Base-by-base conservation (phyloP, 164 flowering plant species). In the Dillenia turbinata region DNA sequence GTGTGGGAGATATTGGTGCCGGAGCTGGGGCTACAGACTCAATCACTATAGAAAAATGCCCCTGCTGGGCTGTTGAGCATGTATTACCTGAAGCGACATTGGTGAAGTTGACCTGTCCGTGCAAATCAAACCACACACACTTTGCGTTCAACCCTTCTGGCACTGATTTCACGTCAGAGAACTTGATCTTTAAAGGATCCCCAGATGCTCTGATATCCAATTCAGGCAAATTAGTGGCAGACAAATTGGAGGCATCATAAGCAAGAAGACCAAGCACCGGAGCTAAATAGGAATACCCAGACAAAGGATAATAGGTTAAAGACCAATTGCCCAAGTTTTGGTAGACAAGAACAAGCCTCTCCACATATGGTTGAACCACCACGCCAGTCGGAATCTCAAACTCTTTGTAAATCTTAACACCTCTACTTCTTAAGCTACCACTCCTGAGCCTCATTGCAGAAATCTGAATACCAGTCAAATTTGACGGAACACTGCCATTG, bases 191-290 rank as follows among this genome's bases (percentile, higher is more conserved):
- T 45, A 93, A 83, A 59, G 88, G 87, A 14, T 73, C 60, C 9
- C 24, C 68, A 3, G 83, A 65, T 10, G 85, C 92, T 11, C 45
- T 75, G 14, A 92, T 61, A 63, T 71, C 69, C 71, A 90, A 67
- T 54, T 83, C 85, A 1, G 84, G 80, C 11, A 90, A 62, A 55
- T 84, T 72, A 5, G 69, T 84, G 17, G 93, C 95, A 2, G 82
- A 75, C 52, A 90, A 72, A 64, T 92, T 69, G 1, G 69, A 49
- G 12, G 89, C 98, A 65, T 81, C 71, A 49, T 92, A 92, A 3
- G 95, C 90, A 57, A 92, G 83, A 50, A 90, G 81, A 49, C 98
- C 98, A 50, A 92, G 44, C 10, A 92, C 90, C 0, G 96, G 96
- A 48, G 98, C 55, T 15, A 90, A 63, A 65, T 78, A 79, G 1